Base-by-base conservation (phyloP, 306 rosid genomes). In the Inga laurina region DNA sequence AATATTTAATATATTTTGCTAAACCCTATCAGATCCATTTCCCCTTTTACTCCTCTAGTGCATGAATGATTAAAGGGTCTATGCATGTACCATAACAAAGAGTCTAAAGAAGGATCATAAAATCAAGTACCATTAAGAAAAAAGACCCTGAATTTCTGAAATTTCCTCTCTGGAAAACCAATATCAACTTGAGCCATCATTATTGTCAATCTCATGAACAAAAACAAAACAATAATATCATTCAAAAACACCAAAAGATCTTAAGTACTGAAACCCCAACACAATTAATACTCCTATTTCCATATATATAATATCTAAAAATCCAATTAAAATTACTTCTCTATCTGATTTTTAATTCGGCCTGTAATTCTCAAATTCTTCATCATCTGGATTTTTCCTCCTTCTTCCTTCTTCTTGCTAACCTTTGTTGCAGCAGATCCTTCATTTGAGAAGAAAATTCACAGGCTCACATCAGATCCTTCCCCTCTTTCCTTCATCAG, bases 371-470 rank as follows among this genome's bases (percentile, higher is more conserved):
- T 19, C 68, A 62, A 13, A 12, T 59, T 43, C 81, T 61, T 76
- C 80, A 39, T 39, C 80, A 77, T 76, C 80, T 39, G 56, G 71
- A 61, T 45, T 71, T 44, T 19, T 14, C 19, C 18, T 8, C 4
- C 64, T 57, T 59, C 65, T 10, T 57, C 12, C 62, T 56, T 21
- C 62, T 19, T 19, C 32, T 59, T 22, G 10, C 10, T 21, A 59
- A 15, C n/a, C n/a, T 51, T 41, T 22, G 37, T 48, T 30, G 41
- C 14, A 7, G 48, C 70, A 39, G 57, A 77, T 61, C 72, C 71
- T 24, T 77, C 71, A 59, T 48, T 77, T 75, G 67, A 54, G 79
- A 75, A 75, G 79, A 75, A 75, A 12, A 72, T 11, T 44, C 77
- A 73, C 45, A 74, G 78, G 78, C 64, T 51, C 45, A n/a, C 72